These are phyloP conservation scores for Puccinellia tenuiflora DNA, from an alignment of 176 grass and related monocot genomes.

Conservation along the genomic window DNA sequence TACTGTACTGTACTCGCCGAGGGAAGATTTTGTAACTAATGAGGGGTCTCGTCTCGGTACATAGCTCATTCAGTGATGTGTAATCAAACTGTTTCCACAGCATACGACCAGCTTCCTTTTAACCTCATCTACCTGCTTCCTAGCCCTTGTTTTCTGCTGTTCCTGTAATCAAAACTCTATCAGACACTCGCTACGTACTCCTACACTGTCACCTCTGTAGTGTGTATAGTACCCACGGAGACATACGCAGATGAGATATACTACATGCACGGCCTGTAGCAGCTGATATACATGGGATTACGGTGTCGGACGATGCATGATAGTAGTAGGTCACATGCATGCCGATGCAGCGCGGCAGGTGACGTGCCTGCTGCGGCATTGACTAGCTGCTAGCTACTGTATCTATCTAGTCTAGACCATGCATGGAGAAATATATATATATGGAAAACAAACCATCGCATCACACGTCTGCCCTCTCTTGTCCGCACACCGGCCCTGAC, in stretches of 20 bases:
- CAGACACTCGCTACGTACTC: too few relatives aligned
- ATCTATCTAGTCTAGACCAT: neutral
- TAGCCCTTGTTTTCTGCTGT: too few relatives aligned
- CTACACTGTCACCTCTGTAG: neutral
- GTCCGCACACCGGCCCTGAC: neutral
- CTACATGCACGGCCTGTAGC: too few relatives aligned
- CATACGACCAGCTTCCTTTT: too few relatives aligned
- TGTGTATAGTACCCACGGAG: neutral
- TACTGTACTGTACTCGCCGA: too few relatives aligned
- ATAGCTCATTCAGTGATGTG: too few relatives aligned
- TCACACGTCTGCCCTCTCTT: neutral
- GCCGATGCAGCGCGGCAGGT: neutral
- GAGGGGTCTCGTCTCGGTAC: too few relatives aligned
- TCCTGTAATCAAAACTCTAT: too few relatives aligned
- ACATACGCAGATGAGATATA: neutral
- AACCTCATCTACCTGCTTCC: too few relatives aligned
- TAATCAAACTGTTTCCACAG: too few relatives aligned
- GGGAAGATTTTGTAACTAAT: too few relatives aligned
- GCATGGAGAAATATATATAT: neutral
- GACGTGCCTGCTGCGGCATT: slow-evolving; percentile 9
- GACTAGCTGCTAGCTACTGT: neutral
- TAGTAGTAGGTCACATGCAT: neutral
- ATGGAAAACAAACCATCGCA: neutral
- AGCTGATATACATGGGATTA: neutral
- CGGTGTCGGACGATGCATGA: neutral